These are phyloP conservation scores for Trypethelium eluteriae DNA, from an alignment of 495 filamentous ascomycete genomes.

Conservation along the genomic window DNA sequence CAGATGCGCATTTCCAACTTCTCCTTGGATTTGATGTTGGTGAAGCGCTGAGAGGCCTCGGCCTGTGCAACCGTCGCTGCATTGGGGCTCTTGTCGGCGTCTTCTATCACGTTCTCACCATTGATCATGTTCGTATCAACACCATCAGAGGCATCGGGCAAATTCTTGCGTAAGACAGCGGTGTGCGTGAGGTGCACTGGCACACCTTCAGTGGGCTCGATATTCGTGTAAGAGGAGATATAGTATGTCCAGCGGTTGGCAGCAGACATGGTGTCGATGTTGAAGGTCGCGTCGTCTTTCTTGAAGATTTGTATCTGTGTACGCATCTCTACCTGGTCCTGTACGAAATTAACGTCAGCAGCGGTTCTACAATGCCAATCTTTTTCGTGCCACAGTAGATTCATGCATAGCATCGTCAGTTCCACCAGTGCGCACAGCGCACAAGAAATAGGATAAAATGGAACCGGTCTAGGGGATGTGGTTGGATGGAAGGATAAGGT, in stretches of 20 bases:
- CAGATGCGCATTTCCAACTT: slow-evolving; percentile 71
- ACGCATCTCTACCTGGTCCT: slow-evolving; percentile 44
- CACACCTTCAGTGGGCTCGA: slow-evolving; percentile 85
- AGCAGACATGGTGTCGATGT: slow-evolving; percentile 48
- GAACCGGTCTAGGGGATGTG: too few relatives aligned
- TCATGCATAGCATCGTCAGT: too few relatives aligned
- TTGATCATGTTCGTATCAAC: slow-evolving; percentile 6
- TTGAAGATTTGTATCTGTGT: slow-evolving; percentile 64
- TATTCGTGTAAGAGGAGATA: slow-evolving; percentile 77
- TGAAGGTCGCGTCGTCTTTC: slow-evolving; percentile 73
- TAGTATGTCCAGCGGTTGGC: slow-evolving; percentile 82
- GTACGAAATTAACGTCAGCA: slow-evolving; percentile 15
- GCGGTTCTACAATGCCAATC: background rate
- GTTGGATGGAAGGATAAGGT: too few relatives aligned
- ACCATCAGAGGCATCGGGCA: slow-evolving; percentile 36
- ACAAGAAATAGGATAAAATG: too few relatives aligned
- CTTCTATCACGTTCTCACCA: slow-evolving; percentile 14
- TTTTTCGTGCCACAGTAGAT: too few relatives aligned
- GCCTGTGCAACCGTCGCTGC: slow-evolving; percentile 46
- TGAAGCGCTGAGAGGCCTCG: slow-evolving; percentile 32
- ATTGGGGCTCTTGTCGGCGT: slow-evolving; percentile 39
- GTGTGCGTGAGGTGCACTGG: slow-evolving; percentile 10
- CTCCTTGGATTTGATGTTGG: slow-evolving; percentile 45
- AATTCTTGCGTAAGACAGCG: slow-evolving; percentile 36
- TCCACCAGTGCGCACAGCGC: too few relatives aligned